Base-by-base conservation (phyloP, 2,329 filamentous ascomycete species). In the Microcera coccophila region DNA sequence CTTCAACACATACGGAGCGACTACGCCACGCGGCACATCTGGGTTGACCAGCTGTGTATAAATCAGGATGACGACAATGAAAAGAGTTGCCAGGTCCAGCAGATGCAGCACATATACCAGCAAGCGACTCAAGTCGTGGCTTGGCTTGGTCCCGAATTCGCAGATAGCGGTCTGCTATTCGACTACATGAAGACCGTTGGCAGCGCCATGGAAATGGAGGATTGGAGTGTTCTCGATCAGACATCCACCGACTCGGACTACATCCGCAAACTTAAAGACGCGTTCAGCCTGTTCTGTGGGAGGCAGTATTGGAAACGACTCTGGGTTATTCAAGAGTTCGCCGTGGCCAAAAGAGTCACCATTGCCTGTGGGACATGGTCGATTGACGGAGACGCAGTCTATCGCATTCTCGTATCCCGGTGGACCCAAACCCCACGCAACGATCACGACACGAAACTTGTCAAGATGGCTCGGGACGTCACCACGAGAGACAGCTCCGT, bases 271-370 rank as follows among this genome's bases (percentile, higher is more conserved):
- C 22, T 1, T 5, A 20, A 31, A 3, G 33, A 19, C 10, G 46
- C 46, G 2, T 45, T 47, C n/a, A n/a, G 39, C 8, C 2, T 4
- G 4, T 29, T 51, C 3, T 51, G 41, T 16, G 18, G 39, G n/a
- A 19, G 41, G 21, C 24, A 32, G 4, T 51, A 51, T 19, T 51
- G 49, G 49, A 42, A 41, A 5, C 46, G 49, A 2, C 39, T 51
- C n/a, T 49, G 49, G 49, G 38, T 51, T 12, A 42, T 51, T 10
- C 49, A 51, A 22, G 49, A 51, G 26, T 51, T 44, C 18, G 38
- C 43, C 2, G 31, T 45, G 2, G 43, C 41, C 9, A 34, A 35
- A 3, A 20, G 41, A 2, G 33, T 51, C 17, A 34, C 15, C 5
- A 19, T 51, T n/a, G 41, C 42, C 5, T 51, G 46, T 12, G 49